These are phyloP conservation scores for Epichloe baconii DNA, from an alignment of 2,329 filamentous ascomycete species.

Conservation along the genomic window DNA sequence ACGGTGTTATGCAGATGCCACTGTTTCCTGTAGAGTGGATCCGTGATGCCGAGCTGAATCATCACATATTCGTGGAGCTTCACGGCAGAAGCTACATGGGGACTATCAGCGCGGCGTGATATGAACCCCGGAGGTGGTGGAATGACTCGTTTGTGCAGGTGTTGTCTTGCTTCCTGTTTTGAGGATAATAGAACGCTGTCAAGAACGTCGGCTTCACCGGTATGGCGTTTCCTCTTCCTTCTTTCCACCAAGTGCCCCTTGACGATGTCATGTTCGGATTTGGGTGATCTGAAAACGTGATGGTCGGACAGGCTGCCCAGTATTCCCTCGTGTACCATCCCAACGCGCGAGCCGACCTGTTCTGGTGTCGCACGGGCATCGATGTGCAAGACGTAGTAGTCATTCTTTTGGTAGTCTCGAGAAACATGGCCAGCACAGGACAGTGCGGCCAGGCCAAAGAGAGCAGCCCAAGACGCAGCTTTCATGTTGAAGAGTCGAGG, in stretches of 20 bases:
- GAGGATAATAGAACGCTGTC: slow-evolving; percentile 66
- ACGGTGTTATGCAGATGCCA: slow-evolving; percentile 88
- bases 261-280: slow-evolving; percentile 47
- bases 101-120: slow-evolving; percentile 7
- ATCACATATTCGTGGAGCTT: slow-evolving; percentile 48
- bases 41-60: slow-evolving; percentile 56
- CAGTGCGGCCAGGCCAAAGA: slow-evolving; percentile 37
- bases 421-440: slow-evolving; percentile 36
- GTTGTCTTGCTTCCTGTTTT: slow-evolving; percentile 49
- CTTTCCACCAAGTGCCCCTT: slow-evolving; percentile 37
- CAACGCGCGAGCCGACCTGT: slow-evolving; percentile 58
- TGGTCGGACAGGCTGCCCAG: slow-evolving; percentile 69
- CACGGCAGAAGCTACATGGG: slow-evolving; percentile 29
- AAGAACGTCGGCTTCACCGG: slow-evolving; percentile 43
- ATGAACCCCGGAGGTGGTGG: slow-evolving; percentile 24
- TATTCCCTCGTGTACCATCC: slow-evolving; percentile 66
- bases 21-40: slow-evolving; percentile 87
- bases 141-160: slow-evolving; percentile 38
- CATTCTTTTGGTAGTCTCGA: slow-evolving; percentile 65
- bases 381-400: slow-evolving; percentile 90
- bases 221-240: slow-evolving; percentile 47
- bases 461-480: slow-evolving; percentile 36
- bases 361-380: slow-evolving; percentile 50
- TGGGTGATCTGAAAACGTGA: slow-evolving; percentile 70
- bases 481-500: slow-evolving; percentile 28